These are phyloP conservation scores for Physcia stellaris DNA, from an alignment of 495 filamentous ascomycete species.

Conservation along the genomic window DNA sequence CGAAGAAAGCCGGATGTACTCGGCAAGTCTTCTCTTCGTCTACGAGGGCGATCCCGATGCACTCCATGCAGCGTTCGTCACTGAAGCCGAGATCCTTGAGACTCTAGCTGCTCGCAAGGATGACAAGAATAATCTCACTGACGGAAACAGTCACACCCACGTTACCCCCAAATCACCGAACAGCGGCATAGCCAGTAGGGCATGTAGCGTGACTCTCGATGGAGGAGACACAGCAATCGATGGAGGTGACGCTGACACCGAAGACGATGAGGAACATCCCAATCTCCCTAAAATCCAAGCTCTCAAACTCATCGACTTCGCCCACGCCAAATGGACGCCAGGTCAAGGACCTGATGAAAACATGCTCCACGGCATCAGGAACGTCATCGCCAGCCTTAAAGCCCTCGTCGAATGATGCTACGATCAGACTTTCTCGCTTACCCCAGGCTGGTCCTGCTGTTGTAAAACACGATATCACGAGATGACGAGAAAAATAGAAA, in stretches of 20 bases:
- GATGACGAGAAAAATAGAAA: no score
- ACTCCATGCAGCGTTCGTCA: conserved; percentile 50
- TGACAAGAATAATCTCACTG: neutral
- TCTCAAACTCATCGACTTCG: conserved; percentile 92
- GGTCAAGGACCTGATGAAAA: conserved; percentile 86
- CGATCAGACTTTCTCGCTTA: no score
- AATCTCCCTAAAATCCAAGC: conserved; percentile 59
- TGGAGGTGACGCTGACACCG: conserved; percentile 20
- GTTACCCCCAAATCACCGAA: neutral
- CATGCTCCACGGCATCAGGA: conserved; percentile 59
- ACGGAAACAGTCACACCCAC: neutral
- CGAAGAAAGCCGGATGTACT: conserved; percentile 89
- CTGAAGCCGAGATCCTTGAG: conserved; percentile 33
- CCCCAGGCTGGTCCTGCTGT: no score
- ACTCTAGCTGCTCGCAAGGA: conserved; percentile 9
- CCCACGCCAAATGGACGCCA: conserved; percentile 78
- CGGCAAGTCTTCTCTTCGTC: conserved; percentile 74
- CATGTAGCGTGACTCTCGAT: neutral
- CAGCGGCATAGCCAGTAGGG: neutral
- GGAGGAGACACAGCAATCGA: conserved; percentile 4
- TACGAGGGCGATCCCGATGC: conserved; percentile 78
- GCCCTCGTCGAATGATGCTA: conserved; percentile 29
- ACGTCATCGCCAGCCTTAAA: conserved; percentile 54
- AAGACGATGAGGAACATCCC: conserved; percentile 47
- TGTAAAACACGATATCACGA: no score